Evolutionary conservation across 2,329 filamentous ascomycete species (phyloP), one percentile per base, ranked within the genome.

Genomic region (Aspergillus sp.): DNA sequence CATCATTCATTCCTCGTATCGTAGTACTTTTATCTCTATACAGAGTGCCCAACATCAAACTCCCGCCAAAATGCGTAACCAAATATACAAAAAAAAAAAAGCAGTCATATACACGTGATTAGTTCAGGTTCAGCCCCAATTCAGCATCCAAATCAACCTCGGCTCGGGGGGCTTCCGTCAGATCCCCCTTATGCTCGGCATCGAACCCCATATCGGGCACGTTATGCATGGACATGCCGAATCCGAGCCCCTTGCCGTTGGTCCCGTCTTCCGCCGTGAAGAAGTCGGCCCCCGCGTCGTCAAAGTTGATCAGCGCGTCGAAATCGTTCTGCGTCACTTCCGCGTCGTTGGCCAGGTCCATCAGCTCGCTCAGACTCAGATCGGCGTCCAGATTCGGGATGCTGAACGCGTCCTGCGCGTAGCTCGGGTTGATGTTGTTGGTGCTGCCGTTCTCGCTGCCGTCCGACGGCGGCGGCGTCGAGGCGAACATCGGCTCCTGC

Each of bases 311-410:
- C 49, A 77, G 55, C 0, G 73, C 72, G 50, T 77, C 75, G 24
- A 77, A 73, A 50, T 76, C 74, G 47, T 75, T 73, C 49, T 75
- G 71, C 2, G 69, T 75, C 19, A 74, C 72, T 51, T 76, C 73
- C 5, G 70, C 72, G 45, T 74, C 73, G 46, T 75, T 74, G 24
- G 73, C 73, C 22, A 76, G 57, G 52, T 73, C 71, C 66, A 74
- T 75, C 30, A 75, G 62, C 45, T 74, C 66, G 38, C 66, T 71
- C 3, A 76, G 60, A 46, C 67, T 73, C 52, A 73, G 53, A 30
- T 74, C 69, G 3, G 65, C 53, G 41, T 66, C 58, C 10, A 66
- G 42, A 20, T 61, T 61, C n/a, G 63, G 66, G 38, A 67, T 66
- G n/a, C 52, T 56, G 26, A 70, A 65, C 3, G 61, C 59, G 42